phyloP scores from a whole-genome alignment of 805 yeast genomes.

The Starmerella floris region DNA sequence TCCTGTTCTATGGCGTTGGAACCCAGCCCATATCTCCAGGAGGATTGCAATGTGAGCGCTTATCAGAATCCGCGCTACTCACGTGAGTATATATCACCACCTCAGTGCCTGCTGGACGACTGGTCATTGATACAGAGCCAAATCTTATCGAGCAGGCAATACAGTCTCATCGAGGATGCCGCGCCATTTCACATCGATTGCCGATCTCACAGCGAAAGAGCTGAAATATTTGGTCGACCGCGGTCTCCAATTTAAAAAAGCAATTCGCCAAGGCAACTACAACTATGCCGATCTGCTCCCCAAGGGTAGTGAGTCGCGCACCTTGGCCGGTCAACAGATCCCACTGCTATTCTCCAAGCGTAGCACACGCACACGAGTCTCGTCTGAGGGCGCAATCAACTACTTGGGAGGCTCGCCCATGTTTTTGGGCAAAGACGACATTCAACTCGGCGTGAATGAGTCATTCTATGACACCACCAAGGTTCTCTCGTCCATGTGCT shows the following conservation, averaged over 20 bases:
- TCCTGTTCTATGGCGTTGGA: too few relatives aligned
- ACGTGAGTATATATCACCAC: too few relatives aligned
- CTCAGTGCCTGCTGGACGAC: too few relatives aligned
- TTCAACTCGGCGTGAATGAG: slow-evolving; percentile 93
- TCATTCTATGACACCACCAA: slow-evolving; percentile 75
- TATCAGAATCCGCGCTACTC: too few relatives aligned
- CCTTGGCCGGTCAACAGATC: slow-evolving; percentile 61
- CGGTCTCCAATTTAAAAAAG: slow-evolving; percentile 53
- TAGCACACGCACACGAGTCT: slow-evolving; percentile 88
- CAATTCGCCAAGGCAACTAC: slow-evolving; percentile 29
- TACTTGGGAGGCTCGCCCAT: slow-evolving; percentile 92
- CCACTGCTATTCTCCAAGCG: slow-evolving; percentile 80
- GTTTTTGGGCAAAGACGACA: slow-evolving; percentile 93
- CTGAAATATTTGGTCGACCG: slow-evolving; percentile 55
- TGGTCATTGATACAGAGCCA: too few relatives aligned
- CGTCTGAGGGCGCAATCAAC: slow-evolving; percentile 86
- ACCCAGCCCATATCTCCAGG: too few relatives aligned
- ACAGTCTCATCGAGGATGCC: too few relatives aligned
- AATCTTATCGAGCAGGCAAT: too few relatives aligned
- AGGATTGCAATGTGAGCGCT: too few relatives aligned
- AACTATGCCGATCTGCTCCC: slow-evolving; percentile 32
- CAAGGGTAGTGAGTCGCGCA: slow-evolving; percentile 28
- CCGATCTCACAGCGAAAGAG: slow-evolving; percentile 63
- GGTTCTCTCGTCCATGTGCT: slow-evolving; percentile 88
- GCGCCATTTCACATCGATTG: slow-evolving; percentile 65